These are phyloP conservation scores for Calocybe cyanea DNA, from an alignment of 768 basidiomycete species.

Conservation along the genomic window DNA sequence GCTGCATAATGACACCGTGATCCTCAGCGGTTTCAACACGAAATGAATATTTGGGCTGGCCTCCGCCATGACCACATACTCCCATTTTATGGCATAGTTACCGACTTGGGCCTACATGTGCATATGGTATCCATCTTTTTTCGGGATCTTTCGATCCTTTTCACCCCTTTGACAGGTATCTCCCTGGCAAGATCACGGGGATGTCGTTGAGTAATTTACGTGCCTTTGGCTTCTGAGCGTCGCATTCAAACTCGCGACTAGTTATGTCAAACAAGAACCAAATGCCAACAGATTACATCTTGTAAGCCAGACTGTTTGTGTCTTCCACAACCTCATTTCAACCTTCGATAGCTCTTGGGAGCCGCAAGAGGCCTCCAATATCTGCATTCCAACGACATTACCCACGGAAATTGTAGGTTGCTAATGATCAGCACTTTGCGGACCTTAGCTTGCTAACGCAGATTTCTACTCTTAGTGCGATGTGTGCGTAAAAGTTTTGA, in stretches of 20 bases:
- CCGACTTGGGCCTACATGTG: constrained; percentile 45
- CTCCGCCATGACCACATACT: constrained; percentile 49
- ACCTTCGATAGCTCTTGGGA: constrained; percentile 39
- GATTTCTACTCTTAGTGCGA: constrained; percentile 39
- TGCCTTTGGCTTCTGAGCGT: neutral
- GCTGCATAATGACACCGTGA: neutral
- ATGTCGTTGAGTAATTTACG: constrained; percentile 43
- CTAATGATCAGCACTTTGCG: constrained; percentile 3
- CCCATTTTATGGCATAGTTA: constrained; percentile 55
- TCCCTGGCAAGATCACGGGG: constrained; percentile 59
- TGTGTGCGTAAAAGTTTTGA: constrained; percentile 42
- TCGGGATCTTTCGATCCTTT: neutral
- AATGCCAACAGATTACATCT: constrained; percentile 37
- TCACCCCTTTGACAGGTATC: constrained; percentile 39
- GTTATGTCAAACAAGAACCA: constrained; percentile 36
- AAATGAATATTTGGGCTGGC: constrained; percentile 52
- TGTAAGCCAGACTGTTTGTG: constrained; percentile 32
- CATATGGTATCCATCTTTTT: constrained; percentile 36
- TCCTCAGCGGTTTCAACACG: constrained; percentile 50
- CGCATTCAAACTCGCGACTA: constrained; percentile 14
- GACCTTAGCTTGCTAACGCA: neutral
- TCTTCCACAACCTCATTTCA: neutral
- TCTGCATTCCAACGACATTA: constrained; percentile 45
- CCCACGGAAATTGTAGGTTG: constrained; percentile 59
- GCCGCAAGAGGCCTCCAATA: constrained; percentile 57